Evolutionary conservation across 306 rosid genomes (phyloP), one percentile per base, ranked within the genome.

Genomic region (Neltuma alba): DNA sequence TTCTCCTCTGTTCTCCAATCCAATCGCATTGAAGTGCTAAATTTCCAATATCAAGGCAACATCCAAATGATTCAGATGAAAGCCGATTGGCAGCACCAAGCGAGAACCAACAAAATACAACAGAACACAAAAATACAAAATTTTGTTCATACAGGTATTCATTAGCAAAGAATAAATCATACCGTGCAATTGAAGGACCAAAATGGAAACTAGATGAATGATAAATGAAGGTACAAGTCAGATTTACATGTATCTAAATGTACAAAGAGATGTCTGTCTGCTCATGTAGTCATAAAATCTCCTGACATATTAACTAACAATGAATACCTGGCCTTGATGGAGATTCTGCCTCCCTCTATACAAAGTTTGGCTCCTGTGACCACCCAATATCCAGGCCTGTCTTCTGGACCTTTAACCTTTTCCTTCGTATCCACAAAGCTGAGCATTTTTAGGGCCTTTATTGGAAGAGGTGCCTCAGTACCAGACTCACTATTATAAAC

Each of bases 311-410:
- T 79, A 64, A 80, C 77, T 73, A 91, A 79, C 87, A 91, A 82
- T 23, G 96, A 81, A 77, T 81, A 87, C 78, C 84, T 89, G 67
- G 76, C 93, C 55, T 44, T 87, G 82, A 91, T 83, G 40, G 91
- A 84, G 67, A 91, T 88, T 76, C 74, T 79, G n/a, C 89, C 89
- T 79, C 81, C 86, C 62, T 81, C 88, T 45, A 89, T 80, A 15
- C 79, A 72, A 0, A 91, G 92, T 89, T 76, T 91, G 37, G 92
- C 96, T 71, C 93, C 96, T 0, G 92, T 86, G 78, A 91, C 92
- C 65, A 91, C 83, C 96, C 93, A 91, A 76, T 87, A 76, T 47
- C 96, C 93, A 14, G 93, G 96, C 14, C 78, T 33, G 61, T 87
- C 87, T 61, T 85, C 92, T 1, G 96, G 92, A 21, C 93, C 96